phyloP scores from a whole-genome alignment of 2,329 filamentous ascomycete species.

The Diaporthe batatas region DNA sequence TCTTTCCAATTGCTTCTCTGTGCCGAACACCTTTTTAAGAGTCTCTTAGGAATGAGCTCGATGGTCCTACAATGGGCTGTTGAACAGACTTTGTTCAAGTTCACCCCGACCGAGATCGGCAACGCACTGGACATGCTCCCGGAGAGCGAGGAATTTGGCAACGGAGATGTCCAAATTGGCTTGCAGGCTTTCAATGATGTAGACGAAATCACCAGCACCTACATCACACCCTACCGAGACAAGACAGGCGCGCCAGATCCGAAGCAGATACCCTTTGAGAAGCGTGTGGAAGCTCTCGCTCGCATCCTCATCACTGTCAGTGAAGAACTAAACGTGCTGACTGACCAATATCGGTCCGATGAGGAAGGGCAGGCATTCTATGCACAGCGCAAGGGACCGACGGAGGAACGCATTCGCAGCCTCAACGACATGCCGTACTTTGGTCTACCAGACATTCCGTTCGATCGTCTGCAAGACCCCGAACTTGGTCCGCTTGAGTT shows the following conservation, averaged over 20 bases:
- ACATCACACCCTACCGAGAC: not conserved
- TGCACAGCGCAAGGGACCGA: not conserved
- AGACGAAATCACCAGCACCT: not conserved
- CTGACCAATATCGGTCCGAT: not conserved
- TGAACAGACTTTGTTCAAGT: not conserved
- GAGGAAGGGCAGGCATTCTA: not conserved
- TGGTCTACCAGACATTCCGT: not conserved
- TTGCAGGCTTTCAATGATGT: not conserved
- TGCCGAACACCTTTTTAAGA: not conserved
- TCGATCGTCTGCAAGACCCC: not conserved
- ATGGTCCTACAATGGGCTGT: not conserved
- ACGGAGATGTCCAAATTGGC: not conserved
- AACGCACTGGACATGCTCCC: not conserved
- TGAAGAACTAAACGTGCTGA: not conserved
- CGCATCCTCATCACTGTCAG: not conserved
- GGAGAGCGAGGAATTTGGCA: not conserved
- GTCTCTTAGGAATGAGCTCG: not conserved
- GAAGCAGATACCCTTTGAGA: not conserved
- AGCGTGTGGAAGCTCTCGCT: not conserved
- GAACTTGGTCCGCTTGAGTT: not conserved
- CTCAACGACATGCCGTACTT: not conserved
- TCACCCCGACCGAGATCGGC: not conserved
- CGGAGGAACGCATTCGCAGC: not conserved
- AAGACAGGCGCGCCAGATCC: not conserved
- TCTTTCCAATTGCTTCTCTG: not conserved